Percentiles rank a stretch among this genome's conserved stretches.
Evolutionary conservation across 768 basidiomycete genomes (phyloP).

Genomic region (Rhodotorula babjevae): DNA sequence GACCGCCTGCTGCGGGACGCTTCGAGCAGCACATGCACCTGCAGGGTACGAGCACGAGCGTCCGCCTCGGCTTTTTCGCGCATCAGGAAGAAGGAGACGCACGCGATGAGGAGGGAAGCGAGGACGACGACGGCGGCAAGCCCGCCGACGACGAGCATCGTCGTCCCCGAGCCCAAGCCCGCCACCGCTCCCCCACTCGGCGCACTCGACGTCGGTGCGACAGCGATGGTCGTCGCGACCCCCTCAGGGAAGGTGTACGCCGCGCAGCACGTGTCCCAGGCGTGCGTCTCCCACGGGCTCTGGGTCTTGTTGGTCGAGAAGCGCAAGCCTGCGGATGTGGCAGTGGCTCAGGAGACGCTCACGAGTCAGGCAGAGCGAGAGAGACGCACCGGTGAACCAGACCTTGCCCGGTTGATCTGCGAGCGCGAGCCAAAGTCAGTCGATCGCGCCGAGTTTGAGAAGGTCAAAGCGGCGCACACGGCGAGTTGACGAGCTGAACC

Average conservation of each 20-base stretch:
- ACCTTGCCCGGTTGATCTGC: constrained; percentile 7
- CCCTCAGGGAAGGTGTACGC: not conserved
- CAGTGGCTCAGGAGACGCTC: too few species aligned
- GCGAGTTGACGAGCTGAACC: constrained; percentile 8
- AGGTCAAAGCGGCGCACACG: not conserved
- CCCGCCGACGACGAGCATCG: not conserved
- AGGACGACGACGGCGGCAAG: not conserved
- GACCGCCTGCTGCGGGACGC: constrained; percentile 1
- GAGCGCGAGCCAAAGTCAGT: too few species aligned
- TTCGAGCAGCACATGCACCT: constrained; percentile 50
- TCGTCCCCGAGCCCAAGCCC: not conserved
- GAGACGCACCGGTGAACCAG: constrained; percentile 16
- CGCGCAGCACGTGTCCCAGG: constrained; percentile 9
- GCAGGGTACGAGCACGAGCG: too few species aligned
- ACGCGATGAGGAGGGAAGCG: not conserved
- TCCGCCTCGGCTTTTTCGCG: too few species aligned
- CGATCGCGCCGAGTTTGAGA: too few species aligned
- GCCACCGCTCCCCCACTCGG: not conserved
- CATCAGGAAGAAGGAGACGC: too few species aligned
- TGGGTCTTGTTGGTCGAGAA: constrained; percentile 13
- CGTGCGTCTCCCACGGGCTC: not conserved
- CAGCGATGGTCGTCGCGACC: not conserved
- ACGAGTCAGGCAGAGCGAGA: too few species aligned
- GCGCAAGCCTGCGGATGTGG: constrained; percentile 2
- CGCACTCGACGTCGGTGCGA: not conserved